Conservation (phyloP, 129 eudicot species). For the Flaveria brownii region DNA sequence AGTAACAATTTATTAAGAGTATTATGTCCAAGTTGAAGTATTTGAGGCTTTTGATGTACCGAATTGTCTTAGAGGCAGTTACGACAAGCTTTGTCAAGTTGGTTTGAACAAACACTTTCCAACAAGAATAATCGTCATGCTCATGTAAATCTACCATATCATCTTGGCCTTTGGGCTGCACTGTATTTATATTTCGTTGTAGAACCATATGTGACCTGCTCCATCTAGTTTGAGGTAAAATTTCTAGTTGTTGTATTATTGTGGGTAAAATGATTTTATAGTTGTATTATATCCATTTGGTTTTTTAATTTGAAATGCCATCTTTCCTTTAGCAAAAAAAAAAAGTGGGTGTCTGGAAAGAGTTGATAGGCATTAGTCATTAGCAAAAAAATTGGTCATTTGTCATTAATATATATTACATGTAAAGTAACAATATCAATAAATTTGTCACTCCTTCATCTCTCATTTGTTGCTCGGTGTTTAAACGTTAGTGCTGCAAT, state of each 20-base stretch:
- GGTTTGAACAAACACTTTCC: not conserved
- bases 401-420: not conserved
- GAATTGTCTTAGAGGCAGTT: not conserved
- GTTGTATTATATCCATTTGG: not conserved
- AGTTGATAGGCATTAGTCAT: not conserved
- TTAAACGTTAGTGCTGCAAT: not conserved
- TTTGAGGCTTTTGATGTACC: not conserved
- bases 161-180: not conserved
- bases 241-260: not conserved
- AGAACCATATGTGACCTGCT: not conserved
- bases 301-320: not conserved
- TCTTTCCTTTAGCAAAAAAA: not conserved
- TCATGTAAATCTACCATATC: not conserved
- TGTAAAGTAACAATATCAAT: not conserved
- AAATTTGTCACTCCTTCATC: not conserved
- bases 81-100: constrained; percentile 2
- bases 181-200: not conserved
- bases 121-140: not conserved
- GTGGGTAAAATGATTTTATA: not conserved
- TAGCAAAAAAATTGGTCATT: not conserved
- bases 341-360: not conserved
- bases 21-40: not conserved
- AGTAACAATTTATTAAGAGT: not conserved
- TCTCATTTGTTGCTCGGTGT: not conserved
- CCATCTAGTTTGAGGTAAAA: not conserved